These are phyloP conservation scores for Eucalyptus tenuipes DNA, from an alignment of 345 rosid species.

Conservation along the genomic window DNA sequence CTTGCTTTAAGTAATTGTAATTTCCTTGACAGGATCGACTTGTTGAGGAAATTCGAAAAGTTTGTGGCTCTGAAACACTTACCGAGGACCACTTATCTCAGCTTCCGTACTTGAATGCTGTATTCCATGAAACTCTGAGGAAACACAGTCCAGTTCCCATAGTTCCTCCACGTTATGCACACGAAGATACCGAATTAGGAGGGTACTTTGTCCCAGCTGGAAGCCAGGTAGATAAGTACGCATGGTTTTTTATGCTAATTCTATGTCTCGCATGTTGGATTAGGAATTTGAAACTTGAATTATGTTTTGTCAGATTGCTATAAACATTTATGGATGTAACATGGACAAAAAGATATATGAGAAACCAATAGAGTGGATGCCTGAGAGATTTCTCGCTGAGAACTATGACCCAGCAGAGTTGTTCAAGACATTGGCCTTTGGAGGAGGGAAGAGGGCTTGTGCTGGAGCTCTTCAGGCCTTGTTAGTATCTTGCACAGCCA, in stretches of 20 bases:
- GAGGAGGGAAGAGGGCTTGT: slow-evolving; percentile 70
- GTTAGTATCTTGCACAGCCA: slow-evolving; percentile 35
- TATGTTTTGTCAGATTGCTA: slow-evolving; percentile 43
- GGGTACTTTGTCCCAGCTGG: slow-evolving; percentile 65
- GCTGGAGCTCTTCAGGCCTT: slow-evolving; percentile 75
- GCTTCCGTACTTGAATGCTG: slow-evolving; percentile 46
- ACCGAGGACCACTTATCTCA: slow-evolving; percentile 48
- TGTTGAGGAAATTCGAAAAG: slow-evolving; percentile 22
- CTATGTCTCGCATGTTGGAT: not conserved
- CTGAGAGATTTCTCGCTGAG: slow-evolving; percentile 58
- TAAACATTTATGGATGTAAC: slow-evolving; percentile 86
- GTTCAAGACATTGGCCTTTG: slow-evolving; percentile 90
- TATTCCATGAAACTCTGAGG: slow-evolving; percentile 82
- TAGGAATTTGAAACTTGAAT: not conserved
- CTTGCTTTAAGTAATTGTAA: not conserved
- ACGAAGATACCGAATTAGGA: slow-evolving; percentile 71
- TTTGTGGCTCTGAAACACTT: slow-evolving; percentile 44
- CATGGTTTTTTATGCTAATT: not conserved
- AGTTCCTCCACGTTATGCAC: slow-evolving; percentile 65
- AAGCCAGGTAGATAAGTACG: slow-evolving; percentile 32
- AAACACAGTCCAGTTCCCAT: slow-evolving; percentile 69
- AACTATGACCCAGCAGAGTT: slow-evolving; percentile 42
- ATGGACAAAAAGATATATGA: slow-evolving; percentile 75
- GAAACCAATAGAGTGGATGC: slow-evolving; percentile 56
- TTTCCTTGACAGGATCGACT: slow-evolving; percentile 29